Evolutionary conservation across 163 green algal genomes (phyloP), one percentile per base, ranked within the genome.

Genomic region (Scenedesmus sp.): DNA sequence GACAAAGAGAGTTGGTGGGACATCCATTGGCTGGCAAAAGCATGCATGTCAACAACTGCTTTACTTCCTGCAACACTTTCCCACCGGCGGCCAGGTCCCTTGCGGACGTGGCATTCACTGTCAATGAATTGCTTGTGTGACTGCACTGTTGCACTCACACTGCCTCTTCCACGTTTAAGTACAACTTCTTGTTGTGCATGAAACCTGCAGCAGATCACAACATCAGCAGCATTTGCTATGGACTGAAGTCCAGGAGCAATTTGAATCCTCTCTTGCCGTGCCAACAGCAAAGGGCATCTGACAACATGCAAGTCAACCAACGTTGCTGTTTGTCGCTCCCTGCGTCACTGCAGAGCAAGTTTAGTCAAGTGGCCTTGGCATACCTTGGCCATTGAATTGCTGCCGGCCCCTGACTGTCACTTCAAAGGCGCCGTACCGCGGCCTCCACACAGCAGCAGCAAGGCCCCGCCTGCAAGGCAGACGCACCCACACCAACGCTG

Each of bases 161-260:
- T 35, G 85, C 85, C 40, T 90, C 85, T 26, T 90, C 85, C 42
- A 83, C 73, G 49, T 90, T 83, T 12, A 90, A 49, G 43, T 85
- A 90, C n/a, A 78, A 33, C 85, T 78, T 90, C 72, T 90, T 90
- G 85, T 84, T 76, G 72, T 78, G 35, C 70, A 90, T 76, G 72
- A 90, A 90, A 16, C 85, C 85, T 89, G 56, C 46, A 86, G 44
- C 22, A 70, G 13, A 24, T 46, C 43, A 33, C 30, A 22, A 22
- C 40, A 59, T 13, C 35, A 82, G 40, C 73, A 53, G 40, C 76
- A 40, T 30, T 0, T 44, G 10, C 49, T 13, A 6, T 49, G 2
- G 9, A 81, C 9, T 7, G 65, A 22, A 65, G n/a, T n/a, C n/a
- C n/a, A n/a, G n/a, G n/a, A n/a, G n/a, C n/a, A n/a, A n/a, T n/a